phyloP scores from a whole-genome alignment of 306 rosid species.

The Macrotyloma uniflorum region DNA sequence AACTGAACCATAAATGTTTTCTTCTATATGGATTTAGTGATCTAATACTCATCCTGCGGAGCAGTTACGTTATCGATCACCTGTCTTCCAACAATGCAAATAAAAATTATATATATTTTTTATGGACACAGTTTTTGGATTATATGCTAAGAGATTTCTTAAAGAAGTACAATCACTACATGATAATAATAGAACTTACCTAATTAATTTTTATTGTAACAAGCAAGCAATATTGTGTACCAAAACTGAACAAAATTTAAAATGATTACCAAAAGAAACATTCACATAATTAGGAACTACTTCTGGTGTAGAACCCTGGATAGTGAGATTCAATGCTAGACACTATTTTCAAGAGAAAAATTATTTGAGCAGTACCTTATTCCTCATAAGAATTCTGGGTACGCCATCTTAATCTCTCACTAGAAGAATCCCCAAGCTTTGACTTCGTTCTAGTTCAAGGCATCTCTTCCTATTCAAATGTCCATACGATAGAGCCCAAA shows the following conservation, averaged over 20 bases:
- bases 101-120: neutral
- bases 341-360: neutral
- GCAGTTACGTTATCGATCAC: constrained; percentile 17
- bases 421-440: constrained; percentile 2
- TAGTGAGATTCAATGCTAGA: neutral
- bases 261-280: constrained; percentile 17
- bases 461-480: neutral
- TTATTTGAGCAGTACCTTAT: constrained; percentile 15
- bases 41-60: neutral
- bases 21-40: constrained; percentile 1
- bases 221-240: constrained; percentile 6
- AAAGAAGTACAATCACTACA: neutral
- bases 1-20: neutral
- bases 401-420: constrained; percentile 10
- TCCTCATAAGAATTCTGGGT: neutral
- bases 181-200: neutral
- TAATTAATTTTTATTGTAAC: constrained; percentile 10
- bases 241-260: neutral
- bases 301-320: neutral
- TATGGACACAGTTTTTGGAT: constrained; percentile 19
- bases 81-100: constrained; percentile 14
- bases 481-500: neutral
- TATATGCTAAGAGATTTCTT: neutral
- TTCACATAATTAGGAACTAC: constrained; percentile 25
- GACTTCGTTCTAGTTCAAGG: constrained; percentile 6